A percentile compares a stretch with the other conserved stretches of the same genome.
Conservation (phyloP, 2,329 filamentous ascomycete species). For the Colletotrichum gigasporum region DNA sequence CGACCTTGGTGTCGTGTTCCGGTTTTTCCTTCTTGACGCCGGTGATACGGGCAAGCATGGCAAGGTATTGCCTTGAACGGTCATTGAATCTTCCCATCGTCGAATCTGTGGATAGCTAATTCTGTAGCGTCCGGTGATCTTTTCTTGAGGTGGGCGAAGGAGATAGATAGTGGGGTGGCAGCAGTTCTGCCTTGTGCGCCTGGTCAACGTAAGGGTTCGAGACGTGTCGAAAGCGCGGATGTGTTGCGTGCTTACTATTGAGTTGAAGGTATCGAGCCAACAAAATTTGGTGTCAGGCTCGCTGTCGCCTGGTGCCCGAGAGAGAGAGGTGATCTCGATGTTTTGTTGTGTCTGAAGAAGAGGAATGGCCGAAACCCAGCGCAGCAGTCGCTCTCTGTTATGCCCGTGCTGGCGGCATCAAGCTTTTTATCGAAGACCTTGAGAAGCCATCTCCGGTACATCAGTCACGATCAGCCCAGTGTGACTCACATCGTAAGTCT, state of each 20-base stretch:
- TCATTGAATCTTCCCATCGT: conserved; percentile 9
- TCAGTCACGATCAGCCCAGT: too few relatives aligned
- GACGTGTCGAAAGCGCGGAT: not conserved
- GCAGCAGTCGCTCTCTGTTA: too few relatives aligned
- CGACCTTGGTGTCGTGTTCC: not conserved
- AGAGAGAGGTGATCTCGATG: too few relatives aligned
- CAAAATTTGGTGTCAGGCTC: not conserved
- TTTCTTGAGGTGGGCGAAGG: not conserved
- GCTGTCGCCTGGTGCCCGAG: not conserved
- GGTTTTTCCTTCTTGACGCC: not conserved
- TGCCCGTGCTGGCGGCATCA: too few relatives aligned
- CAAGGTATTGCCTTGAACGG: not conserved
- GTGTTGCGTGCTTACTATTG: conserved; percentile 4
- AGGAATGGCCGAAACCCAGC: too few relatives aligned
- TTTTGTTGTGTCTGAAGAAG: too few relatives aligned
- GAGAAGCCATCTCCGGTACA: too few relatives aligned
- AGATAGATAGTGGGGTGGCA: not conserved
- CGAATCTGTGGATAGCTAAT: not conserved
- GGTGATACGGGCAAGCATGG: not conserved
- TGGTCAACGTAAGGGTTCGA: not conserved
- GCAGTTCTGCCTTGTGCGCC: not conserved
- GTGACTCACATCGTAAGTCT: too few relatives aligned
- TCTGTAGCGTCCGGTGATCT: not conserved
- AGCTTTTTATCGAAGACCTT: too few relatives aligned
- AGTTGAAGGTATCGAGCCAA: not conserved